Percentiles rank a stretch among this genome's conserved stretches.
Conservation (phyloP, 2,329 filamentous ascomycete genomes). For the Sporothrix euskadiensis region DNA sequence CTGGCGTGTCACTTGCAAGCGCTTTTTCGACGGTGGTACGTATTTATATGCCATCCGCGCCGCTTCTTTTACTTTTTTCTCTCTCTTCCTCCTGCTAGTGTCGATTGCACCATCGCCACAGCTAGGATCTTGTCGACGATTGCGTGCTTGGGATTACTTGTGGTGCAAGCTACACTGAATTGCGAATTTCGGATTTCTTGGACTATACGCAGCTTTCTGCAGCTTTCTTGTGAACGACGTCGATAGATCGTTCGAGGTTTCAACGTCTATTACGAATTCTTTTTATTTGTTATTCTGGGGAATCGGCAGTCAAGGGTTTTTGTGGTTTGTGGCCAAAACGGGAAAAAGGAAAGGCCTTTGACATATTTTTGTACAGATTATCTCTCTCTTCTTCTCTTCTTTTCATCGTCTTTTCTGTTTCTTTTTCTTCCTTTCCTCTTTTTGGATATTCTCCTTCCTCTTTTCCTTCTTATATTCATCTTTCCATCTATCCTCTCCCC, state of each 20-base stretch:
- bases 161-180: slow-evolving; percentile 29
- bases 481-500: neutral
- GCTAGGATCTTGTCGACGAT: slow-evolving; percentile 14
- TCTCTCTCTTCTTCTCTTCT: slow-evolving; percentile 6
- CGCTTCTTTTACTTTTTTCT: neutral
- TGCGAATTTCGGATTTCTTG: slow-evolving; percentile 20
- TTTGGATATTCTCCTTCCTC: neutral
- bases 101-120: slow-evolving; percentile 29
- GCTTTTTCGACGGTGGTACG: neutral
- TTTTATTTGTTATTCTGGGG: neutral
- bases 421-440: neutral
- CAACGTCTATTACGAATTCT: slow-evolving; percentile 12
- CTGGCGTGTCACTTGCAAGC: neutral
- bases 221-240: slow-evolving; percentile 1
- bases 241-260: neutral
- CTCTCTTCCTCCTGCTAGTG: slow-evolving; percentile 23
- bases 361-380: slow-evolving; percentile 13
- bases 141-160: slow-evolving; percentile 27
- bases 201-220: slow-evolving; percentile 12
- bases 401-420: neutral
- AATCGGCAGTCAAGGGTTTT: neutral
- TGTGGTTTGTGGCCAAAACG: slow-evolving; percentile 14
- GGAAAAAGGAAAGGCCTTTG: slow-evolving; percentile 9
- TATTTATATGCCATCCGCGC: slow-evolving; percentile 14
- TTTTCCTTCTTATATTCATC: neutral